These are phyloP conservation scores for Phalaenopsis equestris DNA, from an alignment of 106 monocot species.

Conservation along the genomic window DNA sequence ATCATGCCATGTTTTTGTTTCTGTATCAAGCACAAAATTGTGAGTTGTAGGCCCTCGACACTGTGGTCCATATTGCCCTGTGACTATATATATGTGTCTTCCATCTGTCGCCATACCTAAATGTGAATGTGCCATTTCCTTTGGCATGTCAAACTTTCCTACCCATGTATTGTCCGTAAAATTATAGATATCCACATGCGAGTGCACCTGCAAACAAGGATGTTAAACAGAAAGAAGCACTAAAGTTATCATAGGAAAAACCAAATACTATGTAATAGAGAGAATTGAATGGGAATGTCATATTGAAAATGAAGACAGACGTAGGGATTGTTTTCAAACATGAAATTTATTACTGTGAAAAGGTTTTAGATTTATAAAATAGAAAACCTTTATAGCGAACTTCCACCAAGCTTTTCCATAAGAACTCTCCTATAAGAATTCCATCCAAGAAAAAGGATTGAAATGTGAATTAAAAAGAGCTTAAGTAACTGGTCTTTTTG, in stretches of 20 bases:
- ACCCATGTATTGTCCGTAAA: conserved; percentile 84
- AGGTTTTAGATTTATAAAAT: background rate
- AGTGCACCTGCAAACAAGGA: conserved; percentile 62
- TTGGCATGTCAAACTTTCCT: conserved; percentile 77
- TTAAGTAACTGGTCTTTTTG: background rate
- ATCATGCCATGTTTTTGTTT: conserved; percentile 66
- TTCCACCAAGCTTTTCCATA: background rate
- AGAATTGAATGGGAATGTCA: background rate
- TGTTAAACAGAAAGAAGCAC: background rate
- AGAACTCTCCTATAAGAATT: background rate
- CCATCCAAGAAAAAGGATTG: background rate
- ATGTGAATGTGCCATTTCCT: conserved; percentile 99
- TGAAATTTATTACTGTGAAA: background rate
- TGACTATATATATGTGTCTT: conserved; percentile 76
- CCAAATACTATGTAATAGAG: background rate
- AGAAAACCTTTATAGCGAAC: background rate
- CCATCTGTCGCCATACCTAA: conserved; percentile 92
- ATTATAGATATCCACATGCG: conserved; percentile 94
- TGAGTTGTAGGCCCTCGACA: conserved; percentile 76
- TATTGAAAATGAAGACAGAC: background rate
- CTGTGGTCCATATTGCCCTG: conserved; percentile 94
- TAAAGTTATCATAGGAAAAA: background rate
- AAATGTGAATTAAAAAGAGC: background rate
- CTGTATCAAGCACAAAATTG: conserved; percentile 78
- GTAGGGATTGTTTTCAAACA: background rate